A percentile compares a stretch with the other conserved stretches of the same genome.
phyloP scores from a whole-genome alignment of 441 rosid species.

The Viola pubescens region DNA sequence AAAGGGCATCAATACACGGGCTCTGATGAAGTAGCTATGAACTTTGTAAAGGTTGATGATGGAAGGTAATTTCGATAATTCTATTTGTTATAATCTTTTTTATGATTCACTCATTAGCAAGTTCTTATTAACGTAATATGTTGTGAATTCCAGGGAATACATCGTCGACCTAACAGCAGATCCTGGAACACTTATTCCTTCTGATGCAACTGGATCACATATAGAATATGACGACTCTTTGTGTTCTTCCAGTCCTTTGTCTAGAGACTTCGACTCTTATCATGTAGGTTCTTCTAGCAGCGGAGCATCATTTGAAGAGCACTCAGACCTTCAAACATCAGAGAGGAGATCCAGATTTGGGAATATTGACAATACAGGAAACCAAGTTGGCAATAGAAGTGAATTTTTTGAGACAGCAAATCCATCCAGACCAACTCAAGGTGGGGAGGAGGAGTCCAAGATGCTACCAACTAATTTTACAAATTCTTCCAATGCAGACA shows the following conservation, averaged over 20 bases:
- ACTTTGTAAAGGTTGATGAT: constrained; percentile 82
- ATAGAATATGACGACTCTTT: constrained; percentile 50
- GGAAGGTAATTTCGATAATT: constrained; percentile 56
- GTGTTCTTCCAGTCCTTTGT: constrained; percentile 54
- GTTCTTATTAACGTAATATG: constrained; percentile 18
- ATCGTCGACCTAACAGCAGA: constrained; percentile 97
- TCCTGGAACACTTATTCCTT: constrained; percentile 95
- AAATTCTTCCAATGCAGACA: constrained; percentile 28
- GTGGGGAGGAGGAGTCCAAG: constrained; percentile 34
- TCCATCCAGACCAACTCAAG: constrained; percentile 16
- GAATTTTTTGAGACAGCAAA: constrained; percentile 23
- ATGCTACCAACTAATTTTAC: constrained; percentile 28
- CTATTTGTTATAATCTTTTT: too few relatives aligned
- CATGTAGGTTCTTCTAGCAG: constrained; percentile 62
- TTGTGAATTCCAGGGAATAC: constrained; percentile 81
- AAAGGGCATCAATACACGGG: constrained; percentile 90
- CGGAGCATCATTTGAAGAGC: constrained; percentile 54
- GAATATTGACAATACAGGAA: constrained; percentile 26
- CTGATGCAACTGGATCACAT: constrained; percentile 71
- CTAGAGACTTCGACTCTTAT: constrained; percentile 48
- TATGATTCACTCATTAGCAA: neutral
- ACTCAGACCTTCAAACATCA: constrained; percentile 36
- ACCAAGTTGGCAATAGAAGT: constrained; percentile 36
- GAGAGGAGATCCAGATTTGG: constrained; percentile 37
- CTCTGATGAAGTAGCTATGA: constrained; percentile 86